Evolutionary conservation across 257 asterid species (phyloP).

Genomic region (Handroanthus guayacan): DNA sequence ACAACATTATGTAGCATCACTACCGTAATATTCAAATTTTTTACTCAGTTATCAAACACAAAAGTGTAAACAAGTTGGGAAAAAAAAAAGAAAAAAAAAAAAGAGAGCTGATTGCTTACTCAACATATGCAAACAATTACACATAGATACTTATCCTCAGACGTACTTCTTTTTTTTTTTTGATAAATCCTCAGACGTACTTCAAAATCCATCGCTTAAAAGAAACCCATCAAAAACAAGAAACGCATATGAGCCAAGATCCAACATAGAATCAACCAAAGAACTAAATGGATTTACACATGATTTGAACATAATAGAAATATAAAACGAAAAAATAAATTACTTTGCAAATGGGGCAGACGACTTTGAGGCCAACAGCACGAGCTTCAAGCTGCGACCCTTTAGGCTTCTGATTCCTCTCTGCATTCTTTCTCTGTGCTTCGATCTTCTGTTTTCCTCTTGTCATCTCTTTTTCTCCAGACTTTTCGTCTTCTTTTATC

Average conservation of each 20-base stretch:
- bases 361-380: constrained; percentile 69
- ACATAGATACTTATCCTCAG: not conserved
- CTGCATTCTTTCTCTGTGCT: constrained; percentile 63
- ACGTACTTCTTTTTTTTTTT: no score
- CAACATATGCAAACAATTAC: not conserved
- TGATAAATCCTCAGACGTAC: not conserved
- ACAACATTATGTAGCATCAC: no score
- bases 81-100: no score
- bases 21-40: not conserved
- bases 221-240: not conserved
- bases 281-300: not conserved
- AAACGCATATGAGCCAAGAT: not conserved
- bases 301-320: not conserved
- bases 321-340: constrained; percentile 10
- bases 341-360: constrained; percentile 68
- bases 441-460: constrained; percentile 80
- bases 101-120: not conserved
- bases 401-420: constrained; percentile 62
- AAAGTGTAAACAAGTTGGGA: not conserved
- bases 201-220: not conserved
- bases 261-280: not conserved
- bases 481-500: not conserved
- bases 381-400: constrained; percentile 82
- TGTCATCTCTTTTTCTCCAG: constrained; percentile 44
- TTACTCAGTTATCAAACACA: not conserved